phyloP scores from a whole-genome alignment of 768 basidiomycete species.

The Artomyces pyxidatus region DNA sequence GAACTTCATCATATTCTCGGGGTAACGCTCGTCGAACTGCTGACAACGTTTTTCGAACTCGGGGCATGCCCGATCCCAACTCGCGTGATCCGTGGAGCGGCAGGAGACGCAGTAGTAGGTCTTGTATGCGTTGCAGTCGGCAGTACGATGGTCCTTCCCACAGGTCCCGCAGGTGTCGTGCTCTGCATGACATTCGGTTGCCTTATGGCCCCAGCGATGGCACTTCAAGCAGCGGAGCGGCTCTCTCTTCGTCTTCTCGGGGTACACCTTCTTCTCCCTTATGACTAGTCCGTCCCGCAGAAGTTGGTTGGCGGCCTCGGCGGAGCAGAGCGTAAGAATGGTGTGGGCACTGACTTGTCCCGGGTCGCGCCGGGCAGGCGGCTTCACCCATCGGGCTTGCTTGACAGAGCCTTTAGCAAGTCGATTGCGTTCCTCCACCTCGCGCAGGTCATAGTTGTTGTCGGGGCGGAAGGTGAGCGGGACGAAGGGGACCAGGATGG shows the following conservation, averaged over 20 bases:
- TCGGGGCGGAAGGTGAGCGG: neutral
- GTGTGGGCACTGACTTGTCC: neutral
- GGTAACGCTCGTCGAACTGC: neutral
- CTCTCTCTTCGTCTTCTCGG: neutral
- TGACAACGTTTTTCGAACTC: slow-evolving; percentile 1
- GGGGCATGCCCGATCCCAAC: slow-evolving; percentile 9
- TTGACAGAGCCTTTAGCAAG: neutral
- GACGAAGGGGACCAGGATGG: neutral
- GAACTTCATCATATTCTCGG: slow-evolving; percentile 14
- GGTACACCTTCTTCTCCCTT: neutral
- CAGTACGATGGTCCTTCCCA: slow-evolving; percentile 13
- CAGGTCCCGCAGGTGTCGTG: slow-evolving; percentile 7
- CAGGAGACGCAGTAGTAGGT: neutral
- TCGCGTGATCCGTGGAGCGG: neutral
- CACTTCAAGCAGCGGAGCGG: neutral
- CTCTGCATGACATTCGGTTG: neutral
- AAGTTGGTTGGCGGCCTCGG: neutral
- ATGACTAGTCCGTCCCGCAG: neutral
- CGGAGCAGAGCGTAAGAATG: neutral
- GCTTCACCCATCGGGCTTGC: neutral
- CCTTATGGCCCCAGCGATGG: slow-evolving; percentile 7
- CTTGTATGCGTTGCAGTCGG: neutral
- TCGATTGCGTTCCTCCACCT: neutral
- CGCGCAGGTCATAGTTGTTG: neutral
- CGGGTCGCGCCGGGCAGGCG: neutral